Percentiles rank a stretch among this genome's conserved stretches.
These are phyloP conservation scores for Henckelia pumila DNA, from an alignment of 257 asterid species.

Conservation along the genomic window DNA sequence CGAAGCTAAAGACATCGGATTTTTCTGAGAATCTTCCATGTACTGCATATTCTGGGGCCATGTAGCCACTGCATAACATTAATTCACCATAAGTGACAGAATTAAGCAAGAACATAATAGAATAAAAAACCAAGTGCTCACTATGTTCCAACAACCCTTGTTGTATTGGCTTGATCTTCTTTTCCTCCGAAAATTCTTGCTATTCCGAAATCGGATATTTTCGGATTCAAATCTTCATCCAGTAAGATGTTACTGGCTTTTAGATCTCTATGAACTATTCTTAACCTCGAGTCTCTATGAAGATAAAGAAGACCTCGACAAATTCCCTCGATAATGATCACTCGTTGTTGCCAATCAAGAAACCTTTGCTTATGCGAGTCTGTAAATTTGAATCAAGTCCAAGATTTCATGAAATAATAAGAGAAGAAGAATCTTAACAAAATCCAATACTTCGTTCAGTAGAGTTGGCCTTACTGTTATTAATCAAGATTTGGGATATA, in stretches of 20 bases:
- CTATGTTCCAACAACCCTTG: constrained; percentile 53
- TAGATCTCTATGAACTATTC: constrained; percentile 48
- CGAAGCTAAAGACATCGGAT: constrained; percentile 29
- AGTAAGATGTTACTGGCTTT: constrained; percentile 48
- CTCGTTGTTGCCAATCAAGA: constrained; percentile 41
- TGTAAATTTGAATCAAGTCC: constrained; percentile 10
- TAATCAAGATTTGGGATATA: too few relatives aligned
- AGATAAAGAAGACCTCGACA: constrained; percentile 53
- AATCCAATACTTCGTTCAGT: not conserved
- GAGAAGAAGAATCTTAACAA: too few relatives aligned
- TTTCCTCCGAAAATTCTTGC: constrained; percentile 51
- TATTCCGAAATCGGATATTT: constrained; percentile 55
- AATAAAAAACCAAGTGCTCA: constrained; percentile 20
- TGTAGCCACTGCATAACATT: too few relatives aligned
- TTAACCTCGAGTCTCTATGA: constrained; percentile 53
- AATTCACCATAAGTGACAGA: too few relatives aligned
- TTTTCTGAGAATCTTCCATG: too few relatives aligned
- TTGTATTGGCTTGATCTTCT: constrained; percentile 44
- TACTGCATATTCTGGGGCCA: too few relatives aligned
- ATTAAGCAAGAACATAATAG: too few relatives aligned
- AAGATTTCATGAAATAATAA: not conserved
- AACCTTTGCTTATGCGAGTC: constrained; percentile 30
- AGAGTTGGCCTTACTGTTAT: too few relatives aligned
- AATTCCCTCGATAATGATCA: constrained; percentile 45
- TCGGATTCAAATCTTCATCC: constrained; percentile 51